Percentiles rank a stretch among this genome's conserved stretches.
phyloP scores from a whole-genome alignment of 345 rosid genomes.

The Syzygium oleosum region DNA sequence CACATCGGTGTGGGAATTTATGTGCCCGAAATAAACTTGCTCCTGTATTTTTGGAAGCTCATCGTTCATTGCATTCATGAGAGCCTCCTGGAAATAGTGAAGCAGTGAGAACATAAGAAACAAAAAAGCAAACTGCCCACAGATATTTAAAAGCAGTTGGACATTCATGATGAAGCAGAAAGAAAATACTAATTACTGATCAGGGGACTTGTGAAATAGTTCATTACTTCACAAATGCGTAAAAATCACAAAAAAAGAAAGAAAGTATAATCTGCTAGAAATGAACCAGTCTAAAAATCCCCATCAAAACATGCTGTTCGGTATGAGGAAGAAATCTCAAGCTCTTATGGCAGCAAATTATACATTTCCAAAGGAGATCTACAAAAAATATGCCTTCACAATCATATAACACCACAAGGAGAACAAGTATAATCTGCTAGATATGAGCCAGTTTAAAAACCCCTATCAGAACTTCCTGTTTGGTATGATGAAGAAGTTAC shows the following conservation, averaged over 20 bases:
- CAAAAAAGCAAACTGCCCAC: background rate
- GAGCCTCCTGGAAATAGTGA: constrained; percentile 57
- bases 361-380: background rate
- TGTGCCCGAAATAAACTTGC: constrained; percentile 89
- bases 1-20: constrained; percentile 76
- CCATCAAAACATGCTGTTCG: background rate
- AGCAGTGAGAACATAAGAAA: background rate
- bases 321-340: background rate
- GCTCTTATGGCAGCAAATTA: background rate
- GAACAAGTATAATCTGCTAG: background rate
- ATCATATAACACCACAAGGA: background rate
- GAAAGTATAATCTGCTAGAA: background rate
- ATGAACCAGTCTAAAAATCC: background rate
- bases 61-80: constrained; percentile 86
- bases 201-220: background rate
- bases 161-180: background rate
- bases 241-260: background rate
- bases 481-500: background rate
- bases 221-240: background rate
- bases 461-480: background rate
- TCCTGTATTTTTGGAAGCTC: constrained; percentile 94
- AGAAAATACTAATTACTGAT: background rate
- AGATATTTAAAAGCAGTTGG: background rate
- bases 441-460: background rate
- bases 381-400: background rate